phyloP scores from a whole-genome alignment of 352 stramenopile genomes.

The Bremia lactucae region DNA sequence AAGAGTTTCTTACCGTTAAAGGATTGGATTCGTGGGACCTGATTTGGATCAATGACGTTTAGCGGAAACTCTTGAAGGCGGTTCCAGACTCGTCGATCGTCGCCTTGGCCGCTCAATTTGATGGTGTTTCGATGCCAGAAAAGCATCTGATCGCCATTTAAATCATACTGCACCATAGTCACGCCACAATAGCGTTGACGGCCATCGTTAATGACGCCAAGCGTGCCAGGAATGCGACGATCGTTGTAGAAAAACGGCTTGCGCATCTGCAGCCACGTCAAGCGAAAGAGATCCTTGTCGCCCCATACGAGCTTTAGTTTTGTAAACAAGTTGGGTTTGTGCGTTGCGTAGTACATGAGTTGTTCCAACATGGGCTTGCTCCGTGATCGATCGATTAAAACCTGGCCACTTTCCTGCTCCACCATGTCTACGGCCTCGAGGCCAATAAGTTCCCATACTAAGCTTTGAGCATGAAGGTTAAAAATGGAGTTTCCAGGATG shows the following conservation, averaged over 20 bases:
- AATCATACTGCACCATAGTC: slow-evolving; percentile 43
- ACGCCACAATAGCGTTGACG: slow-evolving; percentile 32
- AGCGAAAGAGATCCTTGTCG: slow-evolving; percentile 49
- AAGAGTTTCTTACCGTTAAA: slow-evolving; percentile 53
- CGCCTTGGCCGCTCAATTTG: slow-evolving; percentile 37
- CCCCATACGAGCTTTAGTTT: slow-evolving; percentile 44
- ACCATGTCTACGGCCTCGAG: slow-evolving; percentile 35
- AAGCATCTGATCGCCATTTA: slow-evolving; percentile 23
- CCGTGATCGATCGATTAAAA: slow-evolving; percentile 26
- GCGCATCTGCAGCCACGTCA: slow-evolving; percentile 31
- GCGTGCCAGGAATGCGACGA: slow-evolving; percentile 23
- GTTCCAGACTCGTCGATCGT: slow-evolving; percentile 31
- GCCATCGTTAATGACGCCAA: slow-evolving; percentile 28
- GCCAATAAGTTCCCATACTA: slow-evolving; percentile 39
- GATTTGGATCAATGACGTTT: slow-evolving; percentile 7
- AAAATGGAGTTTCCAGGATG: slow-evolving; percentile 41
- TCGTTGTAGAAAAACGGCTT: slow-evolving; percentile 30
- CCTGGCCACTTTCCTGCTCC: slow-evolving; percentile 44
- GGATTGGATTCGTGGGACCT: slow-evolving; percentile 31
- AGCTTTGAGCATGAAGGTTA: slow-evolving; percentile 44
- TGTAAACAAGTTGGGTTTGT: slow-evolving; percentile 30
- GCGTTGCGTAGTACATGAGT: slow-evolving; percentile 35
- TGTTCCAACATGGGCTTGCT: slow-evolving; percentile 29
- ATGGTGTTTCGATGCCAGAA: slow-evolving; percentile 51
- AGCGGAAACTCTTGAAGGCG: slow-evolving; percentile 31